Percentiles rank a stretch among this genome's conserved stretches.
These are phyloP conservation scores for Lentinus brumalis DNA, from an alignment of 768 basidiomycete genomes.

Conservation along the genomic window DNA sequence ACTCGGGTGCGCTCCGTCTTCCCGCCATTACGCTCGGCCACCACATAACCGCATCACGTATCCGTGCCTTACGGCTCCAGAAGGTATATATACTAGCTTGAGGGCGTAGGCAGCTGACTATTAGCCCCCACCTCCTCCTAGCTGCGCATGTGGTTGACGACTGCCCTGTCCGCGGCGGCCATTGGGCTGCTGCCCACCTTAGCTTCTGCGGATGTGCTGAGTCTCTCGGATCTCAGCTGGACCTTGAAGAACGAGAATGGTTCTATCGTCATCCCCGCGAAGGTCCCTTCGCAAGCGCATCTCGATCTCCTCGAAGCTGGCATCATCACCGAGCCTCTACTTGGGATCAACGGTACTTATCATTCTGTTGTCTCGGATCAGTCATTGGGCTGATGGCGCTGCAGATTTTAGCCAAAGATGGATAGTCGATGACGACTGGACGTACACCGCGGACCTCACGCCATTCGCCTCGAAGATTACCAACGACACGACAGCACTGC, in stretches of 20 bases:
- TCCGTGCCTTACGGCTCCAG: too few species aligned
- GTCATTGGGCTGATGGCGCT: background rate
- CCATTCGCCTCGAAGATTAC: conserved; percentile 42
- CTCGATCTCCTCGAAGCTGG: conserved; percentile 54
- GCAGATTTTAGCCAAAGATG: conserved; percentile 57
- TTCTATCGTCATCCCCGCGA: conserved; percentile 52
- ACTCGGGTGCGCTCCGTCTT: too few species aligned
- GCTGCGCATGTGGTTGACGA: background rate
- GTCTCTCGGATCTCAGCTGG: conserved; percentile 51
- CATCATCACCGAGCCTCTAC: conserved; percentile 53
- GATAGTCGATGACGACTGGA: conserved; percentile 60
- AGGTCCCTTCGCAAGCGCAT: conserved; percentile 55
- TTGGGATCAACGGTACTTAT: conserved; percentile 51
- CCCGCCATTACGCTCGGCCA: too few species aligned
- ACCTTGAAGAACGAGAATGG: conserved; percentile 56
- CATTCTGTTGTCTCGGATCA: background rate
- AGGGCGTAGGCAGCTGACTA: too few species aligned
- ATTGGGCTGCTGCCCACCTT: conserved; percentile 10
- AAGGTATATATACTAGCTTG: too few species aligned
- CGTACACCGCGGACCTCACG: conserved; percentile 54
- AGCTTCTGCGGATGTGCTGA: conserved; percentile 30
- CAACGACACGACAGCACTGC: conserved; percentile 25
- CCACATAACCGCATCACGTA: too few species aligned
- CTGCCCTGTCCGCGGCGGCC: background rate
- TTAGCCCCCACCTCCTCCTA: too few species aligned